Percentiles rank a stretch among this genome's conserved stretches.
Evolutionary conservation across 306 rosid species (phyloP).

Genomic region (Lablab purpureus): DNA sequence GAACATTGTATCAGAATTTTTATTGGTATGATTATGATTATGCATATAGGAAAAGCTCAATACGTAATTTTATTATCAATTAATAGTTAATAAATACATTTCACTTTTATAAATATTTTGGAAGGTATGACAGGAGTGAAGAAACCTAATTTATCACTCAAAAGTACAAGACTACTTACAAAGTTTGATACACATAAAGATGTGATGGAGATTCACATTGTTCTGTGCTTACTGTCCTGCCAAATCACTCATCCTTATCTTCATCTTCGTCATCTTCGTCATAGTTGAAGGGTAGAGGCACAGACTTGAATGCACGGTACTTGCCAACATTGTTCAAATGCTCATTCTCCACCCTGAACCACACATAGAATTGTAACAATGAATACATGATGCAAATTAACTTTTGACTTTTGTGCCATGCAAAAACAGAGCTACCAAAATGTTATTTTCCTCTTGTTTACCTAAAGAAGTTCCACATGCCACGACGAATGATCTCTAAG

Average conservation of each 20-base stretch:
- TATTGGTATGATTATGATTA: too few species aligned
- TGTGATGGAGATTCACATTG: too few species aligned
- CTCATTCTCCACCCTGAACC: constrained; percentile 77
- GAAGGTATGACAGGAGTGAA: too few species aligned
- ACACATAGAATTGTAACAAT: neutral
- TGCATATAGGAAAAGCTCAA: too few species aligned
- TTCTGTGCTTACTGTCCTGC: too few species aligned
- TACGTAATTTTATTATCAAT: too few species aligned
- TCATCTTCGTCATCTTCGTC: constrained; percentile 67
- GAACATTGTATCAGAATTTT: too few species aligned
- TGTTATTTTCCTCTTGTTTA: constrained; percentile 1
- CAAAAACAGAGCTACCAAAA: neutral
- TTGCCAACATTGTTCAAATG: constrained; percentile 87
- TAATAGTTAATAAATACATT: too few species aligned
- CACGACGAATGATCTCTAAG: constrained; percentile 79
- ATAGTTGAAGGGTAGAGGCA: constrained; percentile 78
- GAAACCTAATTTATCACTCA: too few species aligned
- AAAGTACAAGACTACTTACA: too few species aligned
- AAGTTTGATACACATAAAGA: too few species aligned
- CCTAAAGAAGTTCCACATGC: constrained; percentile 86
- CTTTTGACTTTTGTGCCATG: neutral
- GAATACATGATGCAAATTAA: neutral
- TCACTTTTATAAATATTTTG: too few species aligned
- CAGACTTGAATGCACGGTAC: constrained; percentile 80
- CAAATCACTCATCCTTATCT: constrained; percentile 51